Conservation (phyloP, 1,284 basidiomycete species). For the Trichosporon ovoides region DNA sequence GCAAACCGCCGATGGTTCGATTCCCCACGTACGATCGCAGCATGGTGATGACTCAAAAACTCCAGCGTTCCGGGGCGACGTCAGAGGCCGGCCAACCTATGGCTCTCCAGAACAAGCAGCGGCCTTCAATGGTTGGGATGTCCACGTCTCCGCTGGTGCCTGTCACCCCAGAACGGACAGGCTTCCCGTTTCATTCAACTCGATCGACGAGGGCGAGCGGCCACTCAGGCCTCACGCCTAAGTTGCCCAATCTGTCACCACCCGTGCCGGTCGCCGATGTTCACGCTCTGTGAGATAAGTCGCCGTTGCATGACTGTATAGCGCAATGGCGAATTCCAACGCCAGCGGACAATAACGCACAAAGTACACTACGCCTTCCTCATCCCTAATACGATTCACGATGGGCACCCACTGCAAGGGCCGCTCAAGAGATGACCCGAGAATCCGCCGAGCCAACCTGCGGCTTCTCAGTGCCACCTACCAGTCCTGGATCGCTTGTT, state of each 20-base stretch:
- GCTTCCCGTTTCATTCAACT: not conserved
- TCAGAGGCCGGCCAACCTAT: not conserved
- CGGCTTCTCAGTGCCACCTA: too few species aligned
- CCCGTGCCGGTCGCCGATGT: not conserved
- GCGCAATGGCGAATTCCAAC: not conserved
- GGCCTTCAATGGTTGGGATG: not conserved
- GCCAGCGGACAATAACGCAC: too few species aligned
- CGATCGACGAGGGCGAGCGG: not conserved
- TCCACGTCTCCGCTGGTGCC: not conserved
- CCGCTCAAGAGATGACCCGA: not conserved
- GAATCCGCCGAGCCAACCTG: not conserved
- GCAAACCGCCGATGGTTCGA: not conserved
- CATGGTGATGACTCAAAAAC: not conserved
- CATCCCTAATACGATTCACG: too few species aligned
- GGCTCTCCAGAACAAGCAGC: not conserved
- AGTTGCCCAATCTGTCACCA: not conserved
- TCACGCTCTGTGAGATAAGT: not conserved
- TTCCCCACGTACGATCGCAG: not conserved
- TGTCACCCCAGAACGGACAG: not conserved
- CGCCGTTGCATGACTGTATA: constrained; percentile 1
- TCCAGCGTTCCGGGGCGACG: not conserved
- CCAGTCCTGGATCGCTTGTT: not conserved
- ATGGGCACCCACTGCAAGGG: too few species aligned
- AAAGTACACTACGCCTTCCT: too few species aligned
- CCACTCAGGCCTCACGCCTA: not conserved